Percentiles rank a stretch among this genome's conserved stretches.
Conservation (phyloP, 805 yeast genomes). For the Pichia ethanolica region DNA sequence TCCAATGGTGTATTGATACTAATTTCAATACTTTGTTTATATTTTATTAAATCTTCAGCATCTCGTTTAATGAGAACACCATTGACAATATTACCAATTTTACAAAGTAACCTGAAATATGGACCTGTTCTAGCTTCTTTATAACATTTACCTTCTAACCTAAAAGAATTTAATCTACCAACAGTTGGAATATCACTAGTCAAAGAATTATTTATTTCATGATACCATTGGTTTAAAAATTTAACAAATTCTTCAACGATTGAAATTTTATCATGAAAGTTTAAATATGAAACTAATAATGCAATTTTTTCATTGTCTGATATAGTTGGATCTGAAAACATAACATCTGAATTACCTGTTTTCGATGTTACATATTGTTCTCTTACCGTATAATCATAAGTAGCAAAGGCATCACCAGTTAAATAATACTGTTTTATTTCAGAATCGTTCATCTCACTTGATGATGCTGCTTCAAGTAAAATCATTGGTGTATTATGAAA, state of each 20-base stretch:
- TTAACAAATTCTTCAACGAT: conserved; percentile 38
- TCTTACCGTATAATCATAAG: conserved; percentile 23
- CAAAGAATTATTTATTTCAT: conserved; percentile 5
- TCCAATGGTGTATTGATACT: conserved; percentile 19
- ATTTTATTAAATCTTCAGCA: conserved; percentile 6
- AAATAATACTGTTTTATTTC: conserved; percentile 45
- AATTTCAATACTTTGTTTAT: conserved; percentile 14
- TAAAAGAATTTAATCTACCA: conserved; percentile 2
- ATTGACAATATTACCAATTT: conserved; percentile 18
- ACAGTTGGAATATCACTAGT: neutral
- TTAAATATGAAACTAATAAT: conserved; percentile 18
- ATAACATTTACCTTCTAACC: conserved; percentile 3
- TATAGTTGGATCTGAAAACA: conserved; percentile 13
- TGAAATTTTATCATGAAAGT: conserved; percentile 38
- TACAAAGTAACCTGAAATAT: conserved; percentile 18
- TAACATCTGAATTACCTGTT: conserved; percentile 11
- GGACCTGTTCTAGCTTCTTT: conserved; percentile 9
- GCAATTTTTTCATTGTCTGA: conserved; percentile 21
- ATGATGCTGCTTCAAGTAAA: conserved; percentile 57
- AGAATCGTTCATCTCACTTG: conserved; percentile 40
- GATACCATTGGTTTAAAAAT: conserved; percentile 11
- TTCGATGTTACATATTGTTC: conserved; percentile 24
- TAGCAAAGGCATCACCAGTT: conserved; percentile 42
- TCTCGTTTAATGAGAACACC: conserved; percentile 7
- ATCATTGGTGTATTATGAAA: conserved; percentile 45